Base-by-base conservation (phyloP, 2,329 filamentous ascomycete species). In the Xylaria sp. region DNA sequence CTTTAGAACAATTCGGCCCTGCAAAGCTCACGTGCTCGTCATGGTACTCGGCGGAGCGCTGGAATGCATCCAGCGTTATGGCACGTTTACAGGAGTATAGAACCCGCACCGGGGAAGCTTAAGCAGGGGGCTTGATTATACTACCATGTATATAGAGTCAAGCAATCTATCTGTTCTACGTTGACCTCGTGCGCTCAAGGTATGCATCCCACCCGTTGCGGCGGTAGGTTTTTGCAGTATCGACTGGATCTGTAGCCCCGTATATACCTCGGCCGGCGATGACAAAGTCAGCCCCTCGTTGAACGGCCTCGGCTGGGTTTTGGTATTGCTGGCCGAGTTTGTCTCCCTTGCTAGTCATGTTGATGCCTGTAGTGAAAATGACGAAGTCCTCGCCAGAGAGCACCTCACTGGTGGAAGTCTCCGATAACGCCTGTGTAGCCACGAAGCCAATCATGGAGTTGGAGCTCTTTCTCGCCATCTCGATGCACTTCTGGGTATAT, bases 291-390 rank as follows among this genome's bases (percentile, higher is more conserved):
- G 48, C 48, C 30, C 24, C 48, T 51, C 48, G 24, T 30, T 11
- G 21, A 30, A 51, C 21, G 24, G 24, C 48, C 14, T 21, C 48
- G 3, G 48, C 48, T 17, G 24, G 21, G 1, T 9, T 51, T 9
- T 51, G 48, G 48, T 51, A 51, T 19, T 51, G 48, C 5, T 51
- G 48, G 9, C 24, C 48, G 24, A 51, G 48, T 51, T 27, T 51
- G 48, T 51, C 48, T 11, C 24, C 48, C 24, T 51, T 30, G 24
- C 48, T 30, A 5, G 24, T 9, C 21, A 14, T 51, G 24, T 51
- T 51, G 9, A 51, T 30, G 24, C 48, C 48, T 9, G 48, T 51
- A 17, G 48, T 51, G 24, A 51, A 51, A 24, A 30, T 30, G 48
- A 30, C 48, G 24, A 51, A 51, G 24, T 51, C 48, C 30, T 51